phyloP scores from a whole-genome alignment of 345 rosid genomes.

The Luvunga scandens region DNA sequence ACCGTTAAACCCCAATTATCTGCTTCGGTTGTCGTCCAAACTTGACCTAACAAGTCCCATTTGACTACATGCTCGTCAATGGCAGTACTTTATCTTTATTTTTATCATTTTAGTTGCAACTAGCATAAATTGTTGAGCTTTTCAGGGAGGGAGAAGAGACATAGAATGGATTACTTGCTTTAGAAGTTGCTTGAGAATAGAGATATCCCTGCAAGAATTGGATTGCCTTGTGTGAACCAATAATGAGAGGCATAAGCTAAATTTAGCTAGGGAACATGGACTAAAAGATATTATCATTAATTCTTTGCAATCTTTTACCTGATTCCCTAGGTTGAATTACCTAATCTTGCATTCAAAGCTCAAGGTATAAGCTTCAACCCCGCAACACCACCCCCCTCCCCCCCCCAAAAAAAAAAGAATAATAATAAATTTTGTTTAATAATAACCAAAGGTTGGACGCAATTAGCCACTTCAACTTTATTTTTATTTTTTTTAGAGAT shows the following conservation, averaged over 20 bases:
- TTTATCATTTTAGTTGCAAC: neutral
- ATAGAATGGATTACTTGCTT: neutral
- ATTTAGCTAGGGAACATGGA: neutral
- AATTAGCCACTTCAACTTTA: neutral
- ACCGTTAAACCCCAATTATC: neutral
- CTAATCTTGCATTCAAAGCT: neutral
- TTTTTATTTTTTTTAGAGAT: neutral
- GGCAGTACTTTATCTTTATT: neutral
- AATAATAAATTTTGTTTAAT: too few species aligned
- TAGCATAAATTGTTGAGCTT: neutral
- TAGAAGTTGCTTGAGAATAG: neutral
- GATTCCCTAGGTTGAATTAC: neutral
- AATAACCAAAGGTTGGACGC: neutral
- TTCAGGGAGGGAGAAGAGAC: too few species aligned
- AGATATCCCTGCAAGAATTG: too few species aligned
- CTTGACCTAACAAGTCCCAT: slow-evolving; percentile 7
- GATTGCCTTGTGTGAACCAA: neutral
- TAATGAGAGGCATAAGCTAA: neutral
- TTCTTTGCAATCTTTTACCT: neutral
- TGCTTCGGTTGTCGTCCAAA: slow-evolving; percentile 19
- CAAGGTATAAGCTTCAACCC: neutral
- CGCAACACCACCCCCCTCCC: too few species aligned
- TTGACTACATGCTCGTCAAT: neutral
- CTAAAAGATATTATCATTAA: neutral
- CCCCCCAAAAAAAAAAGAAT: too few species aligned